phyloP scores from a whole-genome alignment of 2,329 filamentous ascomycete species.

The Exophiala viscosa region DNA sequence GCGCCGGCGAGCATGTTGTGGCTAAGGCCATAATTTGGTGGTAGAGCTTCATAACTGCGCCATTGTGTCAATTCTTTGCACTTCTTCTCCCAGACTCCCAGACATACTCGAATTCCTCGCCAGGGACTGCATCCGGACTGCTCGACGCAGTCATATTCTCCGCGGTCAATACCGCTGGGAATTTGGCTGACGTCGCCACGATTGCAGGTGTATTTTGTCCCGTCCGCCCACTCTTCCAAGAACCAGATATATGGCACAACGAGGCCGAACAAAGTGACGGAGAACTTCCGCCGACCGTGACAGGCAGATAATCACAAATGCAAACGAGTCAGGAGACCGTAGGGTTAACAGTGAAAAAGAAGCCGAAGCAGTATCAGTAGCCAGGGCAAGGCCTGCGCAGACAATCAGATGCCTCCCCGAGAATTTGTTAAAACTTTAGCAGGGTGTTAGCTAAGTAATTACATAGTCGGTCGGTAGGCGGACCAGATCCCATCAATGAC shows the following conservation, averaged over 20 bases:
- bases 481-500: constrained; percentile 6
- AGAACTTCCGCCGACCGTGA: background rate
- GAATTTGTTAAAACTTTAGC: constrained; percentile 17
- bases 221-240: background rate
- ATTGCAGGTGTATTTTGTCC: constrained; percentile 15
- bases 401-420: constrained; percentile 10
- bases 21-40: constrained; percentile 86
- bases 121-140: constrained; percentile 38
- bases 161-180: constrained; percentile 30
- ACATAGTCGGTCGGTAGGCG: background rate
- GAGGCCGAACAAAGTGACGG: background rate
- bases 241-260: background rate
- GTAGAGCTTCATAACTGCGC: constrained; percentile 80
- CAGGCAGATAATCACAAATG: background rate
- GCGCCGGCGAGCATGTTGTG: constrained; percentile 96
- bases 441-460: constrained; percentile 6
- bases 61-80: constrained; percentile 13
- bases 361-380: constrained; percentile 8
- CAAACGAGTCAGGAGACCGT: background rate
- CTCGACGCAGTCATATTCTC: constrained; percentile 27
- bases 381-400: constrained; percentile 12
- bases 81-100: background rate
- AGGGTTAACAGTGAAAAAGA: background rate
- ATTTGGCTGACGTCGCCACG: constrained; percentile 29
- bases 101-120: constrained; percentile 47